Evolutionary conservation across 768 basidiomycete genomes (phyloP), one percentile per base, ranked within the genome.

Genomic region (Auriscalpium vulgare): DNA sequence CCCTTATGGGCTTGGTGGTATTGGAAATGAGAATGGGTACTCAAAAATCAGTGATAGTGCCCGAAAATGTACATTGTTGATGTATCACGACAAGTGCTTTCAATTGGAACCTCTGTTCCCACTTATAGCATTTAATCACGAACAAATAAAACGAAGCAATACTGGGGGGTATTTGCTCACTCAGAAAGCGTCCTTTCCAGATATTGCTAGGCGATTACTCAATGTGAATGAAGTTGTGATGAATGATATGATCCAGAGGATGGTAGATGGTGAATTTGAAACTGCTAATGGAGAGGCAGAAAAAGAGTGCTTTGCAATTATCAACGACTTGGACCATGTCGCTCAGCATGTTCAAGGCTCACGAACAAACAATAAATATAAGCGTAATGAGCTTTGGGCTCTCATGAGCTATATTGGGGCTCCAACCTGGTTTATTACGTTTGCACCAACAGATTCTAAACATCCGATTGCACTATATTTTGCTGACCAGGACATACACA

Each of bases 361-460:
- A 7, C 40, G 23, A 3, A 54, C 62, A 35, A 40, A 13, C 11
- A 46, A 51, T 14, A 62, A 61, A 43, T 56, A 50, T 37, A 53
- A 50, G 48, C 29, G 59, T 10, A 65, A 61, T 50, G 59, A 66
- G 38, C 56, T 67, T 2, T 51, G 53, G 52, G 54, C 63, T 10
- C 36, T 65, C 23, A 60, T 65, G 10, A 19, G 44, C 34, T 38
- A 51, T 36, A 4, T 38, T 6, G 58, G 61, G 29, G 59, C 60
- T 10, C 65, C 65, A 3, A 34, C 58, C 0, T 65, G 59, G 57
- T 66, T 64, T 40, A 59, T 66, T 10, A 66, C 62, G 16, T 60
- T 66, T 50, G 52, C 65, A 8, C 63, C 62, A 17, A 45, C 54
- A 4, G 61, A 65, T 35, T n/a, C 46, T n/a, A 63, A 57, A 51